Evolutionary conservation across 306 rosid species (phyloP), one percentile per base, ranked within the genome.

Genomic region (Begonia loranthoides): DNA sequence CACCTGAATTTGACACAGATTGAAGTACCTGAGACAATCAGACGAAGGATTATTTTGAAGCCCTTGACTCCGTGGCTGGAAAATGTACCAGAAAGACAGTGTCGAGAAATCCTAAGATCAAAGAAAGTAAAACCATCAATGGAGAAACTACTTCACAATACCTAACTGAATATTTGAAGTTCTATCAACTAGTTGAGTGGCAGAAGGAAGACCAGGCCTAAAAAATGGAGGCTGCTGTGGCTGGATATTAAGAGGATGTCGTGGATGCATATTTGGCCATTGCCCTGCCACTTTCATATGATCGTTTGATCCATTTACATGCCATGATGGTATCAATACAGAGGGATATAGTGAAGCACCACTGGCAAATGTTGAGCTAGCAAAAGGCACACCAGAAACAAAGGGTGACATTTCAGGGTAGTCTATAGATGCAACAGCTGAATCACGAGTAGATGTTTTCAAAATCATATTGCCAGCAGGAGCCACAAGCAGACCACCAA

Each of bases 121-220:
- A n/a, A n/a, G n/a, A n/a, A n/a, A n/a, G n/a, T n/a, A n/a, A n/a
- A n/a, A n/a, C n/a, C n/a, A n/a, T n/a, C n/a, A n/a, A n/a, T n/a
- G n/a, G n/a, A n/a, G n/a, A n/a, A n/a, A n/a, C n/a, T n/a, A n/a
- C n/a, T n/a, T n/a, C n/a, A n/a, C n/a, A n/a, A n/a, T n/a, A 49
- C 56, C 52, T 66, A 82, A 93, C 82, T 81, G 97, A 79, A 67
- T 75, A 57, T 50, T 80, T 28, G 79, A 64, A 74, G 57, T 56
- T 73, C 80, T 79, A 56, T 63, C 72, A 28, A 49, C 65, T 16
- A 83, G 93, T 62, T 73, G 93, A 52, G 70, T 19, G 57, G 59
- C 16, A 66, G 78, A 34, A 54, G 64, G 94, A 61, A 65, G 41
- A 63, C 55, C 66, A 52, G 70, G 60, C 50, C 72, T 64, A 50